phyloP scores from a whole-genome alignment of 768 basidiomycete genomes.

The Lactifluus rugatus region DNA sequence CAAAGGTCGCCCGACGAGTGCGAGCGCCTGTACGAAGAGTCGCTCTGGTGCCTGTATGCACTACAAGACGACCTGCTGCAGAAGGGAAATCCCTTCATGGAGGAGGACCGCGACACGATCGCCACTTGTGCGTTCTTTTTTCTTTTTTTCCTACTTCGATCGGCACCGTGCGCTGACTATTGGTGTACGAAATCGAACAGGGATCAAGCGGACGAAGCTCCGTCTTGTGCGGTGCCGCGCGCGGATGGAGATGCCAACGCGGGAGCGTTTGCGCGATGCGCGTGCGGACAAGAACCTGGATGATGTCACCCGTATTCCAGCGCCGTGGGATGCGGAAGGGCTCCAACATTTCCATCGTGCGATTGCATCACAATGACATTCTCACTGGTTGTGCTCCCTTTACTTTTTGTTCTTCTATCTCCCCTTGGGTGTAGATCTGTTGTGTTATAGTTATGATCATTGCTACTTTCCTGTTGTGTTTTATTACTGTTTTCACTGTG shows the following conservation, averaged over 20 bases:
- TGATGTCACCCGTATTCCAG: slow-evolving; percentile 58
- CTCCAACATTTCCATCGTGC: slow-evolving; percentile 13
- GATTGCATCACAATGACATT: neutral
- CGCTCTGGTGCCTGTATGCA: slow-evolving; percentile 87
- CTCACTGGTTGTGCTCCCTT: neutral
- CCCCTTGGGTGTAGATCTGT: neutral
- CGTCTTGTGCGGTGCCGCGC: slow-evolving; percentile 69
- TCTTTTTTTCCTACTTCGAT: neutral
- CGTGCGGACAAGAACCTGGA: slow-evolving; percentile 71
- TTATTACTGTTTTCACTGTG: neutral
- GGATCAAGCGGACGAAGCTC: slow-evolving; percentile 80
- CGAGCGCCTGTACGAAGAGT: slow-evolving; percentile 91
- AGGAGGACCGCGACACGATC: slow-evolving; percentile 73
- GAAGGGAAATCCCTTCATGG: slow-evolving; percentile 73
- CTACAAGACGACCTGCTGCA: slow-evolving; percentile 83
- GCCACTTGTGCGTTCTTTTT: slow-evolving; percentile 49
- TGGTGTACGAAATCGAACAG: slow-evolving; percentile 27
- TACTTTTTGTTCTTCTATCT: neutral
- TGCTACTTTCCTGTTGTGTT: neutral
- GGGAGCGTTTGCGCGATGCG: slow-evolving; percentile 65
- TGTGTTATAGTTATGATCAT: neutral
- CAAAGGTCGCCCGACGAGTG: slow-evolving; percentile 70
- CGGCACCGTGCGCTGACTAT: neutral
- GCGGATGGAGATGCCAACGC: slow-evolving; percentile 67
- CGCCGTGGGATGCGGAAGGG: slow-evolving; percentile 37